Evolutionary conservation across 2,329 filamentous ascomycete species (phyloP), one percentile per base, ranked within the genome.

Genomic region (Setomelanomma holmii): DNA sequence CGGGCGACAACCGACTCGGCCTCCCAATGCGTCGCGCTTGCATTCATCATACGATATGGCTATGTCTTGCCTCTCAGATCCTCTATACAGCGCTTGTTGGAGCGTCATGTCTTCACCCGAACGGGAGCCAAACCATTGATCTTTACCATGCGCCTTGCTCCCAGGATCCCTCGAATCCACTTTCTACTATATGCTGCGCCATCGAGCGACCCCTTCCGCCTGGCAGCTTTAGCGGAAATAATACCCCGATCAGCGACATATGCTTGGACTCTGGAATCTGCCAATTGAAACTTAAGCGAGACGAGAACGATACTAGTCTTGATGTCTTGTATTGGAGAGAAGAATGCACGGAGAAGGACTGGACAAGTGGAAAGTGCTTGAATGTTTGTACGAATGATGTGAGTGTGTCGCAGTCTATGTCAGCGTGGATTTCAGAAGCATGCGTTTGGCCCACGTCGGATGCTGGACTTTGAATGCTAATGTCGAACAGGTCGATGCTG

Each of bases 171-270:
- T 41, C 39, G 23, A 24, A 41, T 23, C 39, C 39, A 16, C 21
- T 42, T 6, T 27, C 23, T 12, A 42, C 40, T 16, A 42, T 42
- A 24, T 42, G 40, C n/a, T 42, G 40, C 22, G 40, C 40, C 10
- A 27, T 42, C n/a, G 23, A 27, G 40, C 40, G 40, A 30, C 23
- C 23, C 4, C 4, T 19, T 1, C 22, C 12, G 17, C 23, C 23
- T 12, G 40, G 40, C n/a, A 16, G 34, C 14, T 36, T 12, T 30
- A 6, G 24, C 24, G 24, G n/a, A n/a, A n/a, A 30, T 12, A 7
- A 6, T 30, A 30, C 24, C 7, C 24, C 24, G 12, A 7, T 17
- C 16, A 36, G 16, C 6, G 34, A 36, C 34, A 2, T 7, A 17
- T 36, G 34, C 16, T 17, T 36, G 8, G 34, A 36, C 10, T 16